Evolutionary conservation across 371 early-diverging fungal genomes (phyloP), one percentile per base, ranked within the genome.

Genomic region (Funneliformis caledonium): DNA sequence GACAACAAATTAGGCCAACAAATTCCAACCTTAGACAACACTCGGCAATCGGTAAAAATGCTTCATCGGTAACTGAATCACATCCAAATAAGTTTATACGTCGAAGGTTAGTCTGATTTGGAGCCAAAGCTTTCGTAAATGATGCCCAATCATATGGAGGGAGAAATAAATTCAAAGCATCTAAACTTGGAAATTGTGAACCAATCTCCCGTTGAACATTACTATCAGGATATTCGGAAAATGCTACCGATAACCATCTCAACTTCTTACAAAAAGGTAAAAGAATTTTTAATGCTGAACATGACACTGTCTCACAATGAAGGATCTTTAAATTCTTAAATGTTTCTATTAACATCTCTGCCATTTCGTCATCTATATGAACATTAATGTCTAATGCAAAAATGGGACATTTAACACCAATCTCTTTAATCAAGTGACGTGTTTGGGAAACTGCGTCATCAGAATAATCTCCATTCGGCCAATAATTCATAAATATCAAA

Each of bases 81-180:
- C 22, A 45, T 26, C 70, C 45, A 70, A 70, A 70, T 47, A 70
- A 43, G 47, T 43, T 70, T n/a, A 64, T 64, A 31, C 22, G 70
- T 48, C 45, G 42, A 45, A 70, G 47, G 47, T 45, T 43, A 26
- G 70, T 42, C 47, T 70, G 70, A 70, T 45, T 22, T 70, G 22
- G 43, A 22, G 70, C 22, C 12, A 70, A 70, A 47, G 70, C n/a
- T 22, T 19, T 45, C 22, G 47, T 43, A 45, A 70, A 70, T n/a
- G 45, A 26, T n/a, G 70, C 22, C 42, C 22, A 45, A 45, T 70
- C 70, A 22, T 70, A 47, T 56, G 56, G 56, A 56, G 56, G 56
- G 7, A 56, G 19, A 56, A 56, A 56, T 56, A 56, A 56, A 19
- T 56, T 56, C 19, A 56, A 56, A 6, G 56, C 56, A 56, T 56